Evolutionary conservation across 1,284 basidiomycete species (phyloP), one percentile per base, ranked within the genome.

Genomic region (Athelia sp.): DNA sequence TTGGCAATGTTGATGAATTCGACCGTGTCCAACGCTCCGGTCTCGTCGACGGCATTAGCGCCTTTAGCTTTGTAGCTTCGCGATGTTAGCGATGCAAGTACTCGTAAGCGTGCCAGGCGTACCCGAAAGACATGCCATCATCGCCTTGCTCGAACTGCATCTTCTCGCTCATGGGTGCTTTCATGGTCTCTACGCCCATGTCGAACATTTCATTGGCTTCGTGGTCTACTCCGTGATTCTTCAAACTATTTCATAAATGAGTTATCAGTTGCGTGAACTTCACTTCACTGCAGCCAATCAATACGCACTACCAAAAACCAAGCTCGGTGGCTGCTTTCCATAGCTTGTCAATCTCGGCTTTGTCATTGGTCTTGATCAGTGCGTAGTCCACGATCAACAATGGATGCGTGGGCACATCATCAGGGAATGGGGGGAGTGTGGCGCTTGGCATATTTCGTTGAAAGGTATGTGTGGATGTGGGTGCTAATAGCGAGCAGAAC

Each of bases 1-100:
- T 83, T 82, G 0, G 84, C 67, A 19, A 87, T 63, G 56, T 87
- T 86, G 53, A 87, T 67, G 63, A 84, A 86, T 57, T 87, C 82
- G 13, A 76, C 73, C 0, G 74, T 76, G 61, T 87, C 84, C 60
- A 57, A 54, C 47, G 58, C 52, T 35, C 84, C 84, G n/a, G 70
- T 70, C n/a, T 78, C 75, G 57, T 87, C 81, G 3, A 82, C 76
- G 14, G 79, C 81, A 51, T 77, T 81, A 1, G 75, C 75, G 2
- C 84, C 85, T 0, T 74, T 72, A 4, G 74, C 75, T 66, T 87
- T 86, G 60, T 86, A 86, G 21, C 84, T 85, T 54, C 43, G 6
- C 26, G 26, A 4, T 29, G 26, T 29, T 29, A 29, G 26, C 26
- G 13, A 29, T 29, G 26, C 26, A 4, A 29, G 26, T 6, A 6